Base-by-base conservation (phyloP, 1,284 basidiomycete genomes). In the Abortiporus biennis region DNA sequence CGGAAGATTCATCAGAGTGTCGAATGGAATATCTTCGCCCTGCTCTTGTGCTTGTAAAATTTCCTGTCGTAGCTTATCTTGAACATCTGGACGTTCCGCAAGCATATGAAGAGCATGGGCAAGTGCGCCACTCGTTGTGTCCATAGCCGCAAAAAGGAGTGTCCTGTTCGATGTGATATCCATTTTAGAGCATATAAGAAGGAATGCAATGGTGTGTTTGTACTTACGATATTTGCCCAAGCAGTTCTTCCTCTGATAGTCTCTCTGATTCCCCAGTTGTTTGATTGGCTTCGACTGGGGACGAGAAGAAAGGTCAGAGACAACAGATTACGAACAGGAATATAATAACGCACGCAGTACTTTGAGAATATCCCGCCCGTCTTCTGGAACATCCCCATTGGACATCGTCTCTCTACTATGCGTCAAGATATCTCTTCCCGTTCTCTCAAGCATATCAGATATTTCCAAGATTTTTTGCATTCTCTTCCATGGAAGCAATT, bases 161-260 rank as follows among this genome's bases (percentile, higher is more conserved):
- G 39, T 27, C 15, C 47, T 47, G 13, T n/a, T n/a, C n/a, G n/a
- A n/a, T n/a, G 30, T 11, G 30, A 33, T 27, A 3, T 2, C 19
- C 16, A 12, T 12, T 22, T 9, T 20, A 32, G 19, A 17, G 17
- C 22, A 11, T 3, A 23, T 21, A 13, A 16, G 12, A 36, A 20
- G 33, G 36, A 27, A 13, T n/a, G n/a, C n/a, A 21, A 4, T 41
- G 23, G 16, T 11, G 20, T 6, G 13, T 42, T 30, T 54, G 16
- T 30, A 62, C 62, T 56, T 55, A 50, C 48, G 48, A 39, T 43
- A 64, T 63, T 44, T 64, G 63, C 2, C 54, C 64, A 8, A 64
- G 32, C 12, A 65, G 32, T 30, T 66, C 63, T 16, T 54, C 49
- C 3, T 64, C 64, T 1, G 58, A 51, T 34, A 66, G 53, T 27